phyloP scores from a whole-genome alignment of 176 grass and related monocot genomes.

The Carex pumila region DNA sequence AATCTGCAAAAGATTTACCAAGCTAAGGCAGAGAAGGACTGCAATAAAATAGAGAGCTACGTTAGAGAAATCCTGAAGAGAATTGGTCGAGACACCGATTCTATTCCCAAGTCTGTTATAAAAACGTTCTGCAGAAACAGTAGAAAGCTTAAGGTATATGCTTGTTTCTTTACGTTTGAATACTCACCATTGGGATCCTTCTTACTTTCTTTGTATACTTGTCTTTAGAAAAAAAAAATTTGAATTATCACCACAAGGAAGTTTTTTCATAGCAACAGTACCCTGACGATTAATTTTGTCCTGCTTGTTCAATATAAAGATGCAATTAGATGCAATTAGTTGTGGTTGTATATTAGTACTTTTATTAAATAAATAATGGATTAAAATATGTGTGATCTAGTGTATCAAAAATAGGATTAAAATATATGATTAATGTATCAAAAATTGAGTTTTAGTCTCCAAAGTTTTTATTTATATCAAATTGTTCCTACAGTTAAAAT shows the following conservation, averaged over 20 bases:
- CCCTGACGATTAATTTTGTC: not conserved
- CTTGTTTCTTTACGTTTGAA: conserved; percentile 2
- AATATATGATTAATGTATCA: not conserved
- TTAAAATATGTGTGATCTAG: not conserved
- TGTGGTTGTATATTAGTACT: not conserved
- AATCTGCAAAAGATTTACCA: conserved; percentile 94
- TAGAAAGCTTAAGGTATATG: conserved; percentile 73
- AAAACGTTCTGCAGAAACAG: conserved; percentile 90
- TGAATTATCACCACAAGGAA: not conserved
- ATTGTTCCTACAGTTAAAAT: not conserved
- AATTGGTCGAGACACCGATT: conserved; percentile 66
- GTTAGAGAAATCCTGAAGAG: conserved; percentile 68
- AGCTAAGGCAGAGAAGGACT: conserved; percentile 81
- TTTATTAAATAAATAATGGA: not conserved
- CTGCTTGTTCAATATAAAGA: not conserved
- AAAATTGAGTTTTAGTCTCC: not conserved
- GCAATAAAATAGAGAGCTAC: conserved; percentile 43
- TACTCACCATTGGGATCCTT: not conserved
- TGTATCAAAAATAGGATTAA: not conserved
- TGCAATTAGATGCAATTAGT: not conserved
- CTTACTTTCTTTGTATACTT: not conserved
- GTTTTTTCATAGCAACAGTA: not conserved
- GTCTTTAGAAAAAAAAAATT: not conserved
- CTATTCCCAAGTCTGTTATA: conserved; percentile 72
- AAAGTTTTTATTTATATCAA: not conserved